phyloP scores from a whole-genome alignment of 345 rosid species.

The Pseudoturritis turrita region DNA sequence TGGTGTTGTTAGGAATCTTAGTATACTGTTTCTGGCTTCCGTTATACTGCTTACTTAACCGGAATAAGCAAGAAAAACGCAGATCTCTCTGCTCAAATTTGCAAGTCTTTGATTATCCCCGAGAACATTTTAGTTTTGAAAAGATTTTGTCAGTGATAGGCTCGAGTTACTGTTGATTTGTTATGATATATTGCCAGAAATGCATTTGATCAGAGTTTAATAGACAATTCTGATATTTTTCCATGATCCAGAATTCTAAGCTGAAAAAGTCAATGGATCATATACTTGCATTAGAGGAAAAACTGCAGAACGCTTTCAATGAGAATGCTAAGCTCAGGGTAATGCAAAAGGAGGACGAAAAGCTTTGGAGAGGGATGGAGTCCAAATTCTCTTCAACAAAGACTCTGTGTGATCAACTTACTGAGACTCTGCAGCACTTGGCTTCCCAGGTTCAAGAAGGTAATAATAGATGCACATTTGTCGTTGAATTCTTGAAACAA shows the following conservation, averaged over 20 bases:
- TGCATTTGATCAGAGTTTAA: neutral
- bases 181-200: neutral
- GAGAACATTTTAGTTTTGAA: neutral
- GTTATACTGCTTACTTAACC: neutral
- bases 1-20: slow-evolving; percentile 10
- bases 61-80: neutral
- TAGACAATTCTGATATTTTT: neutral
- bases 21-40: neutral
- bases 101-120: too few species aligned
- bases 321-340: slow-evolving; percentile 89
- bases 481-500: neutral
- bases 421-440: slow-evolving; percentile 76
- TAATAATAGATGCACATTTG: slow-evolving; percentile 27
- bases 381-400: slow-evolving; percentile 87
- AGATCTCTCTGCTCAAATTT: neutral
- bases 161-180: neutral
- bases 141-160: neutral
- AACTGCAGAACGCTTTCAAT: slow-evolving; percentile 78
- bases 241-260: slow-evolving; percentile 57
- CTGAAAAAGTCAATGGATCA: slow-evolving; percentile 69
- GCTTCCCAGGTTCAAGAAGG: slow-evolving; percentile 82
- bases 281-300: slow-evolving; percentile 61
- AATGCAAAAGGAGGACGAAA: slow-evolving; percentile 87
- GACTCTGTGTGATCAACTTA: slow-evolving; percentile 70
- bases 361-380: slow-evolving; percentile 89